These are phyloP conservation scores for Pseudopyrenochaeta lycopersici DNA, from an alignment of 2,329 filamentous ascomycete species.

Conservation along the genomic window DNA sequence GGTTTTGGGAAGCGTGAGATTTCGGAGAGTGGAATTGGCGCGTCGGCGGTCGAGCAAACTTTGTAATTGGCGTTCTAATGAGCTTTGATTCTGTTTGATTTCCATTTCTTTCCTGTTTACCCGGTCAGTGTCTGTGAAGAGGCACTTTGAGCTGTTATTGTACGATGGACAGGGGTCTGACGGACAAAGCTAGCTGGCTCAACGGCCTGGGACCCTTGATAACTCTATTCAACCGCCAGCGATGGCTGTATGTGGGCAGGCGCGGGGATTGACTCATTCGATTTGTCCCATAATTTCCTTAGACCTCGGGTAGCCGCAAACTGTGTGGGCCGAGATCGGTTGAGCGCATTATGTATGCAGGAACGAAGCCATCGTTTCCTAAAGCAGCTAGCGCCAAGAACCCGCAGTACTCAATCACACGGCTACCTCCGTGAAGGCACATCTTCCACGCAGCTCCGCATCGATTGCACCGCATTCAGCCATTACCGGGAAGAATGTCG, in stretches of 20 bases:
- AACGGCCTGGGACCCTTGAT: neutral
- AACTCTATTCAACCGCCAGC: neutral
- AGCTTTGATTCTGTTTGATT: neutral
- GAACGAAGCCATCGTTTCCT: neutral
- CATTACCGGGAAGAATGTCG: conserved; percentile 39
- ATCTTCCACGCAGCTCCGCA: neutral
- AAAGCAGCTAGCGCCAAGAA: neutral
- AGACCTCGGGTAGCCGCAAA: conserved; percentile 18
- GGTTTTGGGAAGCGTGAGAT: conserved; percentile 33
- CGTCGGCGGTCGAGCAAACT: conserved; percentile 52
- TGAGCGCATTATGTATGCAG: conserved; percentile 13
- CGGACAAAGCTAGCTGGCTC: neutral
- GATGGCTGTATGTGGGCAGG: neutral
- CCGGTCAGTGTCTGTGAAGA: neutral
- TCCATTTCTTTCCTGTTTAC: conserved; percentile 18
- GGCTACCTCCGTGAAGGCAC: neutral
- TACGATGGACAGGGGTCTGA: neutral
- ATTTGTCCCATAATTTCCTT: conserved; percentile 2
- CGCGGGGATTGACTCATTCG: conserved; percentile 4
- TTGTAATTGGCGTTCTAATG: conserved; percentile 35
- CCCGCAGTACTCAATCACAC: conserved; percentile 1
- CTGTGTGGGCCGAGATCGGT: conserved; percentile 13
- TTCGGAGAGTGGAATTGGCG: conserved; percentile 43
- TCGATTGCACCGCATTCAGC: conserved; percentile 5
- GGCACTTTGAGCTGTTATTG: neutral